A percentile compares a stretch with the other conserved stretches of the same genome.
phyloP scores from a whole-genome alignment of 257 asterid genomes.

The Solanum arcanum region DNA sequence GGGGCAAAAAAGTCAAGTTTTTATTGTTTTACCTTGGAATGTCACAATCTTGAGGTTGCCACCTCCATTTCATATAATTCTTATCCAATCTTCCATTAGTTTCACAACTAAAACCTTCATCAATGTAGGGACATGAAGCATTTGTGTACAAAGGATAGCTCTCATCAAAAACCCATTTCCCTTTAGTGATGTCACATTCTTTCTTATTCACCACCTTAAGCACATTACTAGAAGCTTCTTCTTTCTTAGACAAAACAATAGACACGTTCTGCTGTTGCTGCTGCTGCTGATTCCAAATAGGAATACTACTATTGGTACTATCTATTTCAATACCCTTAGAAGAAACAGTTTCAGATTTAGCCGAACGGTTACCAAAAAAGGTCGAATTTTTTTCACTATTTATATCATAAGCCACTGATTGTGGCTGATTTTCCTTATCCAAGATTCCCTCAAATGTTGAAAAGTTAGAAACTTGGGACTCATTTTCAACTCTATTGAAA shows the following conservation, averaged over 20 bases:
- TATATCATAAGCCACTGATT: not conserved
- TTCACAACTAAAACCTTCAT: constrained; percentile 84
- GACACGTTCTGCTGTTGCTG: not conserved
- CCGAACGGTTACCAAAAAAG: not conserved
- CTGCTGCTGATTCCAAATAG: not conserved
- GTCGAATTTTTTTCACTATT: not conserved
- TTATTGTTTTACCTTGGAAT: constrained; percentile 55
- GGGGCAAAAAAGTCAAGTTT: not conserved
- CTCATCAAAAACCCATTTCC: constrained; percentile 76
- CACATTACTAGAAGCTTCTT: not conserved
- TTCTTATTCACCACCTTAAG: constrained; percentile 7
- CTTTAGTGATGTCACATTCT: constrained; percentile 51
- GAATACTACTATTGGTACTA: not conserved
- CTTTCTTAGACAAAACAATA: not conserved
- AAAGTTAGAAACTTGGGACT: not conserved
- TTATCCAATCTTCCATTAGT: constrained; percentile 64
- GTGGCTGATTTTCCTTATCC: not conserved
- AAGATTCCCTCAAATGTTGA: not conserved
- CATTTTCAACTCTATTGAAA: not conserved
- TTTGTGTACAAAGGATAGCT: constrained; percentile 70
- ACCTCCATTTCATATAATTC: constrained; percentile 85
- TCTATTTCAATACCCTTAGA: not conserved
- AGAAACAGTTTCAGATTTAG: not conserved
- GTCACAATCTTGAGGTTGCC: constrained; percentile 82
- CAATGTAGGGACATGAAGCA: constrained; percentile 64